Conservation (phyloP, 2,329 filamentous ascomycete species). For the Sporothrix curviconia region DNA sequence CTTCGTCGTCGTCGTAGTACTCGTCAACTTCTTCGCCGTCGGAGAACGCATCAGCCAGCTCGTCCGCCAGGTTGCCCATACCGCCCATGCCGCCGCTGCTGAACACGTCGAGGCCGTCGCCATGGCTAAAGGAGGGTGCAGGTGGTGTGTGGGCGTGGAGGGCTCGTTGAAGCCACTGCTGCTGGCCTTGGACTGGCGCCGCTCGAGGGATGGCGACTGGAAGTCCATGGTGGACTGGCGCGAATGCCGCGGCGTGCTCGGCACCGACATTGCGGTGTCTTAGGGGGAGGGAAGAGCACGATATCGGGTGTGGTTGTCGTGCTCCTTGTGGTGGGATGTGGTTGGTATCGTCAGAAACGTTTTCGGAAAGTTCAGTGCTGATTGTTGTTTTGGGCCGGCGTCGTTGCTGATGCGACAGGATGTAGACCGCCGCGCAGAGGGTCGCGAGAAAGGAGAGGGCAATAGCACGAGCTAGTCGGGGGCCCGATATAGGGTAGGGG, state of each 20-base stretch:
- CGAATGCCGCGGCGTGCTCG: conserved; percentile 53
- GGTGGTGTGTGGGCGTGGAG: conserved; percentile 33
- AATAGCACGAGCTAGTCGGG: conserved; percentile 15
- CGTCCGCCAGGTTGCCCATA: conserved; percentile 72
- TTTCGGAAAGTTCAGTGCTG: no score
- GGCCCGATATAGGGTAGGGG: conserved; percentile 15
- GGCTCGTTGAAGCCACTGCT: conserved; percentile 42
- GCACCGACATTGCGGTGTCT: conserved; percentile 28
- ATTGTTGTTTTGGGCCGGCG: conserved; percentile 1
- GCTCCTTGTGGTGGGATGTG: not conserved
- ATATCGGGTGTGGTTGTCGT: not conserved
- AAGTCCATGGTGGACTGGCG: conserved; percentile 52
- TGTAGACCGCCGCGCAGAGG: conserved; percentile 6
- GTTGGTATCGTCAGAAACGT: no score
- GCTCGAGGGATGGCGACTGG: conserved; percentile 38
- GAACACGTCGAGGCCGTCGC: conserved; percentile 31
- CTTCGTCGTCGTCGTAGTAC: conserved; percentile 39
- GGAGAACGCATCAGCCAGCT: conserved; percentile 67
- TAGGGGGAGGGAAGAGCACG: no score
- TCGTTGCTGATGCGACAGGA: conserved; percentile 16
- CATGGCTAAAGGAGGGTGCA: conserved; percentile 43
- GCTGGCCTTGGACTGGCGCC: conserved; percentile 44
- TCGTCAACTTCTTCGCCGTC: conserved; percentile 54
- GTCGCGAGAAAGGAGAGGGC: not conserved
- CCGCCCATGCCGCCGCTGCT: conserved; percentile 41